A percentile compares a stretch with the other conserved stretches of the same genome.
These are phyloP conservation scores for Cyamopsis tetragonoloba DNA, from an alignment of 306 rosid genomes.

Conservation along the genomic window DNA sequence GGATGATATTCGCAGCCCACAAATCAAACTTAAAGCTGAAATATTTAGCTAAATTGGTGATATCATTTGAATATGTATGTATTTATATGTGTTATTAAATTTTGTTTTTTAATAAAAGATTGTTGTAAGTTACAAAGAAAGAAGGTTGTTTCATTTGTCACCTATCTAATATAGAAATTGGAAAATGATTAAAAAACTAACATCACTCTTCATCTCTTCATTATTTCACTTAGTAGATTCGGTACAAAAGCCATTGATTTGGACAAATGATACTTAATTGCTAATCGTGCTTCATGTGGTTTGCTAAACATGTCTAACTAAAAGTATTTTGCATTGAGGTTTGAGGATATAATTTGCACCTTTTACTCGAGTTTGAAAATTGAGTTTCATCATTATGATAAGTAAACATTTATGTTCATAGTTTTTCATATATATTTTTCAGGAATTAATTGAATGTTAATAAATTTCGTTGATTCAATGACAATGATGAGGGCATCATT, in stretches of 20 bases:
- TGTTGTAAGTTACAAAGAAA: neutral
- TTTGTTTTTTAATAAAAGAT: neutral
- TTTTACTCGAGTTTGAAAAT: neutral
- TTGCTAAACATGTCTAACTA: neutral
- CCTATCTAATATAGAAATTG: neutral
- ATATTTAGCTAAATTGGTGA: conserved; percentile 34
- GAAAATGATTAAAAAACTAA: neutral
- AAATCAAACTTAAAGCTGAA: conserved; percentile 58
- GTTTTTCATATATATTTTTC: neutral
- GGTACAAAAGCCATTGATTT: neutral
- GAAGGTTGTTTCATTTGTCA: neutral
- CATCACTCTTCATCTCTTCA: neutral
- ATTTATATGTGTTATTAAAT: neutral
- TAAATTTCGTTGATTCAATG: neutral
- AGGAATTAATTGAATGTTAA: neutral
- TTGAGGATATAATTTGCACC: too few species aligned
- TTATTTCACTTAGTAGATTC: too few species aligned
- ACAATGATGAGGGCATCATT: too few species aligned
- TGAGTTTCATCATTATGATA: neutral
- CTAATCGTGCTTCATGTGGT: neutral
- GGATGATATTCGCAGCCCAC: conserved; percentile 59
- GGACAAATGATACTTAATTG: neutral
- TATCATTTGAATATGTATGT: neutral
- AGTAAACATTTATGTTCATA: neutral
- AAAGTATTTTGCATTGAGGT: too few species aligned